These are phyloP conservation scores for Rhizophlyctis rosea DNA, from an alignment of 192 early-diverging fungal species.

Conservation along the genomic window DNA sequence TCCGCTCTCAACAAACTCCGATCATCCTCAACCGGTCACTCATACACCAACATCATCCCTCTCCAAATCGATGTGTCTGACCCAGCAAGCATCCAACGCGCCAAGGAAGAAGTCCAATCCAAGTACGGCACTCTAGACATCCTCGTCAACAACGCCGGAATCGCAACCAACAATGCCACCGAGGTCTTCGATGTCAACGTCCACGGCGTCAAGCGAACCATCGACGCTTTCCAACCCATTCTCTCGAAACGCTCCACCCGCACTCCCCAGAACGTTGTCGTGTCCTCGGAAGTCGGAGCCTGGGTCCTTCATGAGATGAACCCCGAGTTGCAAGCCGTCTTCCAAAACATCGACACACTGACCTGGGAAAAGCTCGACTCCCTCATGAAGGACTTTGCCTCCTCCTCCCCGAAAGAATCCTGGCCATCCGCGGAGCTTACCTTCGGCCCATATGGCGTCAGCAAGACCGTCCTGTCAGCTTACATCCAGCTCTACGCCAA, in stretches of 20 bases:
- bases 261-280: slow-evolving; percentile 8
- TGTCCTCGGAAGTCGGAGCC: slow-evolving; percentile 14
- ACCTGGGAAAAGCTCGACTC: too few relatives aligned
- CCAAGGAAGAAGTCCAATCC: neutral
- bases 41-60: neutral
- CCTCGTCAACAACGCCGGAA: slow-evolving; percentile 3
- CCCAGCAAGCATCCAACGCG: neutral
- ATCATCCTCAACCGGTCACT: too few relatives aligned
- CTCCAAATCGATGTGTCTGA: slow-evolving; percentile 1
- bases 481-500: too few relatives aligned
- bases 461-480: too few relatives aligned
- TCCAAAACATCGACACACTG: too few relatives aligned
- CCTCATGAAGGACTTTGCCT: too few relatives aligned
- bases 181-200: slow-evolving; percentile 11
- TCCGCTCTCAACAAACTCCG: slow-evolving; percentile 14
- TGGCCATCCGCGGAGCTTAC: too few relatives aligned
- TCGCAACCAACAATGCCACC: slow-evolving; percentile 4
- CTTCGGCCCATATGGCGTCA: too few relatives aligned
- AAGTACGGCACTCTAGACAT: neutral
- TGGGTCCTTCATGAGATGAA: too few relatives aligned
- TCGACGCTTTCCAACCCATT: slow-evolving; percentile 11
- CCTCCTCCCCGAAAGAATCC: too few relatives aligned
- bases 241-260: too few relatives aligned
- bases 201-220: slow-evolving; percentile 1
- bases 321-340: too few relatives aligned